These are phyloP conservation scores for Lactarius sp. DNA, from an alignment of 768 basidiomycete genomes.

Conservation along the genomic window DNA sequence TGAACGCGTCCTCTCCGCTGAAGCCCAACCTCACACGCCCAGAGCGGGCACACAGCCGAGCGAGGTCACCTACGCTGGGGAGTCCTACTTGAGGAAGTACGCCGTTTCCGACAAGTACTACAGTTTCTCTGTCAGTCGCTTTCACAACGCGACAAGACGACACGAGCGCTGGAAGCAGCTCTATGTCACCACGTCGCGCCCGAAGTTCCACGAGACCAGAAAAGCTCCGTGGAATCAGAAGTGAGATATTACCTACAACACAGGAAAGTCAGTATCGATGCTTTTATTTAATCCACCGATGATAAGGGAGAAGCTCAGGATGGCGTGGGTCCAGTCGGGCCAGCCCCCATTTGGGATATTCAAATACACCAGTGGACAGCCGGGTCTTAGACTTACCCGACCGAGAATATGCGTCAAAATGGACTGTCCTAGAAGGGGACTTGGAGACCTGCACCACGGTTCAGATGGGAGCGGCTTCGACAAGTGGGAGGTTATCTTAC, in stretches of 20 bases:
- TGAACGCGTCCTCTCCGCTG: conserved; percentile 20
- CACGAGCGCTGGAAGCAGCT: conserved; percentile 19
- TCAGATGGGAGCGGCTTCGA: not conserved
- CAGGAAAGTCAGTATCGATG: conserved; percentile 14
- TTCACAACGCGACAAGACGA: conserved; percentile 4
- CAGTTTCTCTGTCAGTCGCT: conserved; percentile 10
- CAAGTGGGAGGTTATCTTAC: conserved; percentile 2
- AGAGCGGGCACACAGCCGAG: conserved; percentile 7
- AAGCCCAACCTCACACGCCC: conserved; percentile 21
- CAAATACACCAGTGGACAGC: not conserved
- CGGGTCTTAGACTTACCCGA: conserved; percentile 11
- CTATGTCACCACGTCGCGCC: conserved; percentile 10
- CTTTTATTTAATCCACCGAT: conserved; percentile 6
- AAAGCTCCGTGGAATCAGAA: conserved; percentile 24
- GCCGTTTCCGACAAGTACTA: conserved; percentile 13
- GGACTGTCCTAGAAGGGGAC: conserved; percentile 1
- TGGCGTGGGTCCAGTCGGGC: not conserved
- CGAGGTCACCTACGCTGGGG: conserved; percentile 8
- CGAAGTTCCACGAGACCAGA: conserved; percentile 21
- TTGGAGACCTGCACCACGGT: conserved; percentile 12
- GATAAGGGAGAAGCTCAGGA: conserved; percentile 8
- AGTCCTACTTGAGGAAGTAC: conserved; percentile 2
- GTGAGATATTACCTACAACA: conserved; percentile 20
- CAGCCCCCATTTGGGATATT: conserved; percentile 8
- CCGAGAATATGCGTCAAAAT: conserved; percentile 22